Base-by-base conservation (phyloP, 257 asterid genomes). In the Buddleja alternifolia region DNA sequence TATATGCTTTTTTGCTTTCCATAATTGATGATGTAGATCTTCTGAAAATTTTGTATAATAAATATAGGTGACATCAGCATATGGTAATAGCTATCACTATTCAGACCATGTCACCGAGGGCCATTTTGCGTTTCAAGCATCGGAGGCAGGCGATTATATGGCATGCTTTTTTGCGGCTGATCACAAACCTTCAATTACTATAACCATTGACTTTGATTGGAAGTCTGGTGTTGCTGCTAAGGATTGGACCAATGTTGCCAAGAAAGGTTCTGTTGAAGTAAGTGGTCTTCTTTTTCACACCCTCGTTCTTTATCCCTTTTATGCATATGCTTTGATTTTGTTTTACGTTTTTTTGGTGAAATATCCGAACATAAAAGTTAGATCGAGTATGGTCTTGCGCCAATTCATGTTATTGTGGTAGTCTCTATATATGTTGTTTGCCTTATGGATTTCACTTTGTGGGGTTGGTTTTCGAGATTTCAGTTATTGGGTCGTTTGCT, bases 251-350 rank as follows among this genome's bases (percentile, higher is more conserved):
- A 88, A 67, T 77, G 93, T 93, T 32, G 98, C 96, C 52, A 93
- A 93, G 81, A 93, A 93, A 71, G 95, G 95, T 55, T 88, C 97
- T 12, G 86, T 93, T 71, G 98, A 90, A 78, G 98, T 93, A 80
- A 85, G 89, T 67, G 47, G 0, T 23, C 25, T 0, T 34, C 40
- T 37, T 41, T 62, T n/a, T n/a, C n/a, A n/a, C n/a, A n/a, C n/a
- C n/a, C n/a, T n/a, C n/a, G 36, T 34, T 67, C 50, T 21, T 15
- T 42, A 29, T 29, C 17, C 37, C 40, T 25, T 56, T 0, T 51
- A 6, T 21, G 17, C 34, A 14, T 34, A 7, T 47, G 55, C 14
- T 64, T 55, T 17, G 10, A 8, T 63, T 55, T 56, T 60, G 68
- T 56, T 59, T 55, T n/a, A n/a, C n/a, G 11, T 62, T 63, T 20